phyloP scores from a whole-genome alignment of 495 filamentous ascomycete species.

The Hypomontagnella submonticulosa region DNA sequence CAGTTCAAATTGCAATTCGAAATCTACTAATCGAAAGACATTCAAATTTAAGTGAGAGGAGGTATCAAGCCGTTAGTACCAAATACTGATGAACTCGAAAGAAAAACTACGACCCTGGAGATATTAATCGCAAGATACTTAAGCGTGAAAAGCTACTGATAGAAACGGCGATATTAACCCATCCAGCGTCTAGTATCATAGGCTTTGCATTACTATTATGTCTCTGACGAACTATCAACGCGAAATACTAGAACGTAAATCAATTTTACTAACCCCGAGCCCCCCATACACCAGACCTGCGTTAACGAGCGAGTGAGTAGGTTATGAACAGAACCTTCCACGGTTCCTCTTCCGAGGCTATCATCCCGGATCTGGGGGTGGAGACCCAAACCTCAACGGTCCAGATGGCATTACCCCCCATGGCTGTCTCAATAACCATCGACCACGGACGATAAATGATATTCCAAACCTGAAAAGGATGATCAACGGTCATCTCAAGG shows the following conservation, averaged over 20 bases:
- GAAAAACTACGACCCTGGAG: no score
- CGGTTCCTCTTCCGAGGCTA: conserved; percentile 31
- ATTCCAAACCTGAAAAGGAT: conserved; percentile 1
- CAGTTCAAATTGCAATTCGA: no score
- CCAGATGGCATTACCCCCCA: conserved; percentile 19
- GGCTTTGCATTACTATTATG: conserved; percentile 1
- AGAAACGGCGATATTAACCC: no score
- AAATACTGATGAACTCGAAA: no score
- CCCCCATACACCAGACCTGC: background rate
- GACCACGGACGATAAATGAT: conserved; percentile 16
- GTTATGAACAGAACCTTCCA: conserved; percentile 5
- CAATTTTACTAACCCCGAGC: background rate
- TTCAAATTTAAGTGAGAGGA: no score
- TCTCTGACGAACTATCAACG: background rate
- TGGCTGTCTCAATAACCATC: conserved; percentile 3
- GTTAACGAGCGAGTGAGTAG: conserved; percentile 8
- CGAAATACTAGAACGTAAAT: conserved; percentile 19
- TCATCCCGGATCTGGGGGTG: conserved; percentile 10
- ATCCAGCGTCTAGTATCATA: no score
- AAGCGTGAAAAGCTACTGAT: no score
- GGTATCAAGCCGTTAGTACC: no score
- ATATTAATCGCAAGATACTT: no score
- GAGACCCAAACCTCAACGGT: conserved; percentile 14
- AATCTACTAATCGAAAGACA: no score
- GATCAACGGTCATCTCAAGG: conserved; percentile 8